Evolutionary conservation across 164 flowering plant genomes (phyloP).

Genomic region (Vitis riparia): DNA sequence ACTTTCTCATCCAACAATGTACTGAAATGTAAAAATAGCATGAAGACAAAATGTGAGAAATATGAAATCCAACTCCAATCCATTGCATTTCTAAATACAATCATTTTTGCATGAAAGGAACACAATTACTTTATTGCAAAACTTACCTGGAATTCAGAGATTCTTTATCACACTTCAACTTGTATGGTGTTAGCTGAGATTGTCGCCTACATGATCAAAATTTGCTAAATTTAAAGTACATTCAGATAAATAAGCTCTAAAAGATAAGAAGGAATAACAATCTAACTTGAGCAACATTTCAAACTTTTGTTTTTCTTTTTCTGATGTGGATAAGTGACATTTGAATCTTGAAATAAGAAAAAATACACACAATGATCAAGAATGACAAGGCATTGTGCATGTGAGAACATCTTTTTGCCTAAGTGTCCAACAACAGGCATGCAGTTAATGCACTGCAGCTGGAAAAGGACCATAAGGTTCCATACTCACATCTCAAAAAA

Average conservation of each 20-base stretch:
- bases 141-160: slow-evolving; percentile 73
- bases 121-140: slow-evolving; percentile 3
- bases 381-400: not conserved
- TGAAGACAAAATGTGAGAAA: too few relatives aligned
- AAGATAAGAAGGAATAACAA: not conserved
- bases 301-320: not conserved
- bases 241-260: not conserved
- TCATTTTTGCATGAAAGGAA: not conserved
- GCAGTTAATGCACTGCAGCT: not conserved
- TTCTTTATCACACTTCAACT: slow-evolving; percentile 89
- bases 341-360: not conserved
- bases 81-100: too few relatives aligned
- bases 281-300: not conserved
- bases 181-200: slow-evolving; percentile 59
- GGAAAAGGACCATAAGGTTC: not conserved
- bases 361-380: not conserved
- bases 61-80: too few relatives aligned
- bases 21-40: not conserved
- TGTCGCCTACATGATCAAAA: slow-evolving; percentile 57
- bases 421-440: not conserved
- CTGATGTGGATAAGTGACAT: too few relatives aligned
- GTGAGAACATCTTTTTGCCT: too few relatives aligned
- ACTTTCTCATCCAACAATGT: not conserved
- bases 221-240: not conserved
- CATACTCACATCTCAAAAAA: not conserved